phyloP scores from a whole-genome alignment of 1,139 yeast genomes.

The Yamadazyma siamensis region DNA sequence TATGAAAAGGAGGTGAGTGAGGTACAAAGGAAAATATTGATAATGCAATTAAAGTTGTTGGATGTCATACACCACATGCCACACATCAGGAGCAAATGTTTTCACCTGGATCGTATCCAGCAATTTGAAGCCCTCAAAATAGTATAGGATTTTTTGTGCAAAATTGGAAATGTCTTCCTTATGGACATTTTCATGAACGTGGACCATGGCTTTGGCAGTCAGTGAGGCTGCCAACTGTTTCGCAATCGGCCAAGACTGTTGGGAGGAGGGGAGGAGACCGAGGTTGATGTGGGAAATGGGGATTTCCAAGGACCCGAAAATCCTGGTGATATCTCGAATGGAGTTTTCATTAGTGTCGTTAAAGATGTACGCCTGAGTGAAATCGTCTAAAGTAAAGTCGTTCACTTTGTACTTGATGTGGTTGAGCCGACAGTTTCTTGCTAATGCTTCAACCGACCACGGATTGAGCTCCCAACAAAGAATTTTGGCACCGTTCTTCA shows the following conservation, averaged over 20 bases:
- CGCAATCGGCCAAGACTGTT: constrained; percentile 57
- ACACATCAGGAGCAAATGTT: constrained; percentile 83
- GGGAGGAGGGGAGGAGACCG: constrained; percentile 73
- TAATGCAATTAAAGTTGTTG: no score
- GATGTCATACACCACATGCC: constrained; percentile 80
- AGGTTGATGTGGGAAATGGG: constrained; percentile 64
- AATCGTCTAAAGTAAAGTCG: constrained; percentile 16
- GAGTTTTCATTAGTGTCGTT: constrained; percentile 61
- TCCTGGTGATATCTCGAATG: constrained; percentile 29
- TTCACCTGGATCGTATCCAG: constrained; percentile 58
- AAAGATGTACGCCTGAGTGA: constrained; percentile 40
- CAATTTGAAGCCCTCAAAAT: constrained; percentile 15
- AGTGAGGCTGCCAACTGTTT: constrained; percentile 19
- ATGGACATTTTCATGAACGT: constrained; percentile 76
- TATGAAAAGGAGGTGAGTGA: no score
- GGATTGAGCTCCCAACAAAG: constrained; percentile 86
- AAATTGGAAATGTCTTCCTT: constrained; percentile 38
- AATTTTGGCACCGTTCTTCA: constrained; percentile 52
- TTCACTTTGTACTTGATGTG: constrained; percentile 29
- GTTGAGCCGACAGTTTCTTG: constrained; percentile 50
- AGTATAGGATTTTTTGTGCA: constrained; percentile 10
- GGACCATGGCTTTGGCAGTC: constrained; percentile 35
- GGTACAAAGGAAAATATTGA: no score
- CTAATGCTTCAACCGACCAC: constrained; percentile 76
- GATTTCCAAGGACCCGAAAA: constrained; percentile 34